phyloP scores from a whole-genome alignment of 1,284 basidiomycete species.

The Ustilago vetiveriae region DNA sequence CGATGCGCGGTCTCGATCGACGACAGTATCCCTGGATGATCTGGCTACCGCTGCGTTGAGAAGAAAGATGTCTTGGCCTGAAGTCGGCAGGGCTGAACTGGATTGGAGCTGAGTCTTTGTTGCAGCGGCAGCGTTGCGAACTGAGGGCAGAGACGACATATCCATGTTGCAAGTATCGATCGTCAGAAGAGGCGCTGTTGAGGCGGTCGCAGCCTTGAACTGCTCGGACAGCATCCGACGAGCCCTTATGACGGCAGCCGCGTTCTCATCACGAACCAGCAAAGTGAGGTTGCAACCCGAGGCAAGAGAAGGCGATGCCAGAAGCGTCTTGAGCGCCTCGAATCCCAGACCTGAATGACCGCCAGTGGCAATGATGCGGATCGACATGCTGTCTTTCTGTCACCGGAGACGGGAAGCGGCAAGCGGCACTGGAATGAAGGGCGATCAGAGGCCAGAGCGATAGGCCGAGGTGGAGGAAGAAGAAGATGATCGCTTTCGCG shows the following conservation, averaged over 20 bases:
- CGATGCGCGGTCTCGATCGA: slow-evolving; percentile 16
- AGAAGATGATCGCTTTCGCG: no score
- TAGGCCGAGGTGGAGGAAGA: no score
- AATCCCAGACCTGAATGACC: slow-evolving; percentile 45
- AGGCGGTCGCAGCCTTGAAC: neutral
- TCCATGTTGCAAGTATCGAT: slow-evolving; percentile 27
- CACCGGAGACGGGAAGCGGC: no score
- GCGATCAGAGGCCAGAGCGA: no score
- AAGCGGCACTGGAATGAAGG: no score
- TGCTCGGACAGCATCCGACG: slow-evolving; percentile 13
- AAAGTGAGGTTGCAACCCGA: slow-evolving; percentile 23
- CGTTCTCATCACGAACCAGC: slow-evolving; percentile 16
- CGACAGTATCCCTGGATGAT: slow-evolving; percentile 10
- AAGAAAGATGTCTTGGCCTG: slow-evolving; percentile 33
- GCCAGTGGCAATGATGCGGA: slow-evolving; percentile 40
- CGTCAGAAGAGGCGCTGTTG: slow-evolving; percentile 1
- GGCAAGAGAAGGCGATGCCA: slow-evolving; percentile 12
- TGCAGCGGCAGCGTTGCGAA: slow-evolving; percentile 29
- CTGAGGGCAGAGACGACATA: slow-evolving; percentile 29
- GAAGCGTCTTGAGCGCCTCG: slow-evolving; percentile 41
- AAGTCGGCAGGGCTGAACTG: neutral
- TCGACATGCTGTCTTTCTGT: slow-evolving; percentile 5
- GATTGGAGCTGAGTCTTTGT: slow-evolving; percentile 19
- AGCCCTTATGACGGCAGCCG: slow-evolving; percentile 7
- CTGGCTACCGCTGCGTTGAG: slow-evolving; percentile 51